A percentile compares a stretch with the other conserved stretches of the same genome.
These are phyloP conservation scores for Begonia fuchsioides DNA, from an alignment of 306 rosid genomes.

Conservation along the genomic window DNA sequence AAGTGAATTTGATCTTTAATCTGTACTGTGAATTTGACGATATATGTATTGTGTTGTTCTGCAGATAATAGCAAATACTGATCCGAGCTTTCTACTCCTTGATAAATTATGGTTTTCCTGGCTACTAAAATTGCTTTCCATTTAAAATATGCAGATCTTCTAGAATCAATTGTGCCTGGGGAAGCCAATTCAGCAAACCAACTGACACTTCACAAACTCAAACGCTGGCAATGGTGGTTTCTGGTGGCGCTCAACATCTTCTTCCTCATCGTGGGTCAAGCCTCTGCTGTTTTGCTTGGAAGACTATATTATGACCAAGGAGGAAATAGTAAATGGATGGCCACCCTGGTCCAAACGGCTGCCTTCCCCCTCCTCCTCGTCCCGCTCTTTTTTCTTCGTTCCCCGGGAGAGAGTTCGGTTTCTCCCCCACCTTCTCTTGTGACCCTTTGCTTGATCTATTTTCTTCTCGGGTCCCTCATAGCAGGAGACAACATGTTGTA, in stretches of 20 bases:
- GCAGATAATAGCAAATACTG: too few relatives aligned
- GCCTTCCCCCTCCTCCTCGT: slow-evolving; percentile 50
- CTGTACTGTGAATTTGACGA: too few relatives aligned
- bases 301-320: slow-evolving; percentile 81
- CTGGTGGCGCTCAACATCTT: slow-evolving; percentile 43
- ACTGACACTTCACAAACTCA: slow-evolving; percentile 24
- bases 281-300: slow-evolving; percentile 76
- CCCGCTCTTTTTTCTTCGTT: too few relatives aligned
- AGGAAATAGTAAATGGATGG: slow-evolving; percentile 88
- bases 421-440: too few relatives aligned
- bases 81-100: too few relatives aligned
- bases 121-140: not conserved
- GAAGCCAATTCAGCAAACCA: slow-evolving; percentile 13
- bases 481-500: slow-evolving; percentile 13
- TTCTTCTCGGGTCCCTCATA: too few relatives aligned
- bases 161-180: slow-evolving; percentile 26
- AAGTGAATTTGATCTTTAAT: too few relatives aligned
- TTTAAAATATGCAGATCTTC: slow-evolving; percentile 33
- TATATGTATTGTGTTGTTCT: too few relatives aligned
- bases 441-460: slow-evolving; percentile 34
- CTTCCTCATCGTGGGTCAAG: slow-evolving; percentile 64
- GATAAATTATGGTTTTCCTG: too few relatives aligned
- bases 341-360: too few relatives aligned
- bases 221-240: slow-evolving; percentile 86
- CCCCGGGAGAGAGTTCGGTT: too few relatives aligned